A percentile compares a stretch with the other conserved stretches of the same genome.
These are phyloP conservation scores for Barnettozyma hawaiiensis DNA, from an alignment of 1,139 yeast genomes.

Conservation along the genomic window DNA sequence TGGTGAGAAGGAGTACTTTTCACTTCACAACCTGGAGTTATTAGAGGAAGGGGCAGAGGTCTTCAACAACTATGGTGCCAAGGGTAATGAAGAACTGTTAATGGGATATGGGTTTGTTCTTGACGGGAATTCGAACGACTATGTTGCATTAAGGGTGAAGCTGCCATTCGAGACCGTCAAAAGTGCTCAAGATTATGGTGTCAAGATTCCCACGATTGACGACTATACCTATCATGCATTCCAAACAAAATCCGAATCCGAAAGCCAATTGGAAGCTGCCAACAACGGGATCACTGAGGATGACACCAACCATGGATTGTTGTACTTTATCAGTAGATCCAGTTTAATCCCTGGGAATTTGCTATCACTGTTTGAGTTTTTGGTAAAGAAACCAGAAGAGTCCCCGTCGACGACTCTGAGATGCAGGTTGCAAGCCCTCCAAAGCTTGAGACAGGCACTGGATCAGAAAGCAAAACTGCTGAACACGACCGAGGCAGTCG, in stretches of 20 bases:
- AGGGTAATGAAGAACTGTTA: constrained; percentile 68
- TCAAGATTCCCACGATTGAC: constrained; percentile 26
- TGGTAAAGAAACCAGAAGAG: constrained; percentile 27
- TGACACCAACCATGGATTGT: constrained; percentile 15
- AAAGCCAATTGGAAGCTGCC: background rate
- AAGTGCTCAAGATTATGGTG: constrained; percentile 20
- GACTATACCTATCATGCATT: constrained; percentile 36
- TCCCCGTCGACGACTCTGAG: constrained; percentile 27
- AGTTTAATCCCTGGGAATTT: constrained; percentile 27
- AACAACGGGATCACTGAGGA: constrained; percentile 7
- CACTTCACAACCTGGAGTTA: constrained; percentile 15
- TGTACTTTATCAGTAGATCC: constrained; percentile 20
- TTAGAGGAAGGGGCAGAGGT: constrained; percentile 42
- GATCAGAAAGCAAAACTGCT: constrained; percentile 15
- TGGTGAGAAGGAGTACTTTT: constrained; percentile 14
- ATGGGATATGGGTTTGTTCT: constrained; percentile 61
- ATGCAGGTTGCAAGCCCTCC: constrained; percentile 31
- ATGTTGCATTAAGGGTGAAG: constrained; percentile 53
- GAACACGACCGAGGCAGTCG: constrained; percentile 5
- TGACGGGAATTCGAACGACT: constrained; percentile 47
- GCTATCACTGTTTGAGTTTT: constrained; percentile 27
- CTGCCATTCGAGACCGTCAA: constrained; percentile 32
- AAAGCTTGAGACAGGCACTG: constrained; percentile 20
- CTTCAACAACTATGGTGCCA: constrained; percentile 80
- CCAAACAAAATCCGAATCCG: constrained; percentile 10